Percentiles rank a stretch among this genome's conserved stretches.
These are phyloP conservation scores for Suillus plorans DNA, from an alignment of 768 basidiomycete genomes.

Conservation along the genomic window DNA sequence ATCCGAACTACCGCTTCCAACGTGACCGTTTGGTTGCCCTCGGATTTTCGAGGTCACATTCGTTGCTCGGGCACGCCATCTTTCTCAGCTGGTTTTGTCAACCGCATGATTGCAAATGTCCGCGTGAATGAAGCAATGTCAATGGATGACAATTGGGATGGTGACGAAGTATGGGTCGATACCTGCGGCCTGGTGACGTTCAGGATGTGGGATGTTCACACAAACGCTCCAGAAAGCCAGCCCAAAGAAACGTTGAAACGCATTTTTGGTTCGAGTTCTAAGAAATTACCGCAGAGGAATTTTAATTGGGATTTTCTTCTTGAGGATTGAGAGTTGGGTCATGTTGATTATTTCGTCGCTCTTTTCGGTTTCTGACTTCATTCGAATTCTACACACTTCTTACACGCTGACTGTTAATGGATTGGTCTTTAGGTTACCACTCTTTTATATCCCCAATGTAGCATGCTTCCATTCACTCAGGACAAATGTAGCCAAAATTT, in stretches of 20 bases:
- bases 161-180: conserved; percentile 63
- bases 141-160: conserved; percentile 32
- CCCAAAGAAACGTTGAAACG: conserved; percentile 64
- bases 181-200: conserved; percentile 65
- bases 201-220: conserved; percentile 78
- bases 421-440: not conserved
- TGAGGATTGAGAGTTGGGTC: conserved; percentile 47
- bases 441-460: conserved; percentile 4
- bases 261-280: conserved; percentile 54
- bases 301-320: conserved; percentile 83
- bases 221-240: conserved; percentile 59
- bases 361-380: conserved; percentile 16
- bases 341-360: not conserved
- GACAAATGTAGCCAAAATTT: conserved; percentile 11
- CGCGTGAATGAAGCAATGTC: conserved; percentile 42
- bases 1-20: conserved; percentile 65
- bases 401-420: not conserved
- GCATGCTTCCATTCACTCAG: conserved; percentile 8
- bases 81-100: conserved; percentile 73
- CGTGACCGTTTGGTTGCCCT: conserved; percentile 75
- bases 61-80: conserved; percentile 48
- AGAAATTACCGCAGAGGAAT: conserved; percentile 48
- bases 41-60: conserved; percentile 74
- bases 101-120: conserved; percentile 59
- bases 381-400: conserved; percentile 5